Evolutionary conservation across 2,329 filamentous ascomycete species (phyloP).

Genomic region (Fusarium sp.): DNA sequence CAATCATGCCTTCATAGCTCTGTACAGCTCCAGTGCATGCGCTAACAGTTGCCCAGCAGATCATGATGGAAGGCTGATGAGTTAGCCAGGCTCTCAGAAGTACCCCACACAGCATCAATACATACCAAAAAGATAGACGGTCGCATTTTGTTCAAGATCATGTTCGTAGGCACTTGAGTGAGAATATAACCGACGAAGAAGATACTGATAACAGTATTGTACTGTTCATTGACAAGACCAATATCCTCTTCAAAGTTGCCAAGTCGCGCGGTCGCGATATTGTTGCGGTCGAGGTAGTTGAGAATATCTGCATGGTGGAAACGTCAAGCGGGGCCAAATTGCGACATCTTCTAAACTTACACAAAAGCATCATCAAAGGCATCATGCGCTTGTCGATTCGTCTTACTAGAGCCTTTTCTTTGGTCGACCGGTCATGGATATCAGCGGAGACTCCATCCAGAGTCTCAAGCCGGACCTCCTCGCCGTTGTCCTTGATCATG

Average conservation of each 20-base stretch:
- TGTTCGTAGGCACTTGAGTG: not conserved
- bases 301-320: not conserved
- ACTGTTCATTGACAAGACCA: constrained; percentile 21
- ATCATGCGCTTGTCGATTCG: constrained; percentile 26
- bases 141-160: constrained; percentile 58
- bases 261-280: constrained; percentile 26
- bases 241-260: constrained; percentile 26
- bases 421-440: constrained; percentile 1
- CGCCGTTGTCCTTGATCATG: constrained; percentile 1
- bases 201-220: constrained; percentile 53
- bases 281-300: constrained; percentile 23
- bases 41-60: constrained; percentile 23
- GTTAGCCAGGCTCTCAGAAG: not conserved
- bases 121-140: constrained; percentile 55
- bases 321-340: not conserved
- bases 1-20: constrained; percentile 12
- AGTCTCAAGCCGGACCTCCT: constrained; percentile 10
- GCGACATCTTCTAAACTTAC: not conserved
- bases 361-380: constrained; percentile 23
- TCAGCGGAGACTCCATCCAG: not conserved
- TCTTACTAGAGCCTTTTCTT: constrained; percentile 6
- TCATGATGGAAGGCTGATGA: constrained; percentile 5
- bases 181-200: constrained; percentile 7
- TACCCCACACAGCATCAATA: not conserved
- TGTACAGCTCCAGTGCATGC: constrained; percentile 51